Base-by-base conservation (phyloP, 2,329 filamentous ascomycete genomes). In the Ceratocystiopsis sp. region DNA sequence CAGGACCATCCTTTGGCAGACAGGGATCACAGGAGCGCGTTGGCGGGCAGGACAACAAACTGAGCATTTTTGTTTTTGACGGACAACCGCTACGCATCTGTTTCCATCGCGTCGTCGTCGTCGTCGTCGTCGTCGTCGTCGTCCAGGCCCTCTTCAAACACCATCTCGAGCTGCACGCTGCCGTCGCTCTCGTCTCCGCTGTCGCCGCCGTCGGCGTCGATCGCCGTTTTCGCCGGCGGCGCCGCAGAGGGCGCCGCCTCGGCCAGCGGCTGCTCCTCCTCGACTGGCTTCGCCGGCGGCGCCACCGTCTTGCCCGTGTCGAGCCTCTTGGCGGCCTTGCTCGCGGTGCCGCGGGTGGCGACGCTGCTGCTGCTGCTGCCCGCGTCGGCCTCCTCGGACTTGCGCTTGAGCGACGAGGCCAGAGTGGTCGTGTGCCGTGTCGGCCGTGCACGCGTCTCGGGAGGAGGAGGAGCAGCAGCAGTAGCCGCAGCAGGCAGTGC, bases 101-200 rank as follows among this genome's bases (percentile, higher is more conserved):
- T 11, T 29, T 29, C 25, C 10, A 29, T 29, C 25, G 9, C 25
- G 2, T 29, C 25, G 25, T 15, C 21, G 12, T 38, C 19, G 19
- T 36, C 21, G 7, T 19, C 35, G 15, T 16, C 21, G 17, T 44
- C 35, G n/a, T 41, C 39, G 2, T 47, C 46, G 17, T n/a, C 61
- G 0, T 66, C 67, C 1, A 63, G 63, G 11, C 68, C 65, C 15
- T 69, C 25, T 10, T 29, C 71, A 11, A 76, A 55, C 38, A 72
- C 70, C 69, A 75, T 75, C 43, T 75, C 71, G 45, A 75, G 58
- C 55, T 75, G 68, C 13, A 75, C 66, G 46, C 71, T 75, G 43
- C 66, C 69, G 44, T 73, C 69, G 29, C 55, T 57, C 16, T 66
- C 64, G 32, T 64, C 62, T 14, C 64, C 64, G 17, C 66, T 65